phyloP scores from a whole-genome alignment of 352 stramenopile species.

The Globisporangium cylindrosporum region DNA sequence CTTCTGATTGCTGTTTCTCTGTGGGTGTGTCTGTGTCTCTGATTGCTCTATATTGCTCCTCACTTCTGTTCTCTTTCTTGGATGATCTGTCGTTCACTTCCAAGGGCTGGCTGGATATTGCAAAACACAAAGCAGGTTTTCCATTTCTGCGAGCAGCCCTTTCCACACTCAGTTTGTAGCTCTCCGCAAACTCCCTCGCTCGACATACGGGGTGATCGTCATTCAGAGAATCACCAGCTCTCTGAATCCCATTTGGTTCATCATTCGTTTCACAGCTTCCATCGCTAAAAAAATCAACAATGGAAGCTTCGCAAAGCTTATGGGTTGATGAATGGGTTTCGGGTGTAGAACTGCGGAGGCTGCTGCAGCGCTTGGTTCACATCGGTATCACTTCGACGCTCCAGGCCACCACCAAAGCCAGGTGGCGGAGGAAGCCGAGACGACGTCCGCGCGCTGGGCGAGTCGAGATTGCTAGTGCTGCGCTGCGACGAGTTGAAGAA shows the following conservation, averaged over 20 bases:
- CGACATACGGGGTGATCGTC: background rate
- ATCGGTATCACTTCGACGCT: conserved; percentile 2
- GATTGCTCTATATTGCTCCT: background rate
- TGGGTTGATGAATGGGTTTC: conserved; percentile 63
- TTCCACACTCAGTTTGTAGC: background rate
- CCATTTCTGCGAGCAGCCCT: background rate
- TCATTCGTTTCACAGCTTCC: conserved; percentile 3
- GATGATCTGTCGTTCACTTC: background rate
- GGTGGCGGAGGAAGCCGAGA: conserved; percentile 36
- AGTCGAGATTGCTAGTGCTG: conserved; percentile 20
- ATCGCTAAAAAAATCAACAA: background rate
- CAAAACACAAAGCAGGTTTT: background rate
- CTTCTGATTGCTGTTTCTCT: background rate
- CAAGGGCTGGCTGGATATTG: background rate
- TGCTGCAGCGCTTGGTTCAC: conserved; percentile 20
- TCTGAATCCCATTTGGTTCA: conserved; percentile 1
- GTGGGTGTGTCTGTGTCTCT: background rate
- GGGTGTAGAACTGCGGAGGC: conserved; percentile 37
- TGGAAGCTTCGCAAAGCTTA: conserved; percentile 22
- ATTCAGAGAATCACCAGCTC: background rate
- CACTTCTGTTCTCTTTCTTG: background rate
- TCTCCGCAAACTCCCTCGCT: conserved; percentile 2
- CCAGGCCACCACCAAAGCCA: conserved; percentile 15
- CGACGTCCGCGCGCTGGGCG: conserved; percentile 25
- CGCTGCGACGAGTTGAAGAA: conserved; percentile 39